These are phyloP conservation scores for Psilocybe mexicana DNA, from an alignment of 1,284 basidiomycete genomes.

Conservation along the genomic window DNA sequence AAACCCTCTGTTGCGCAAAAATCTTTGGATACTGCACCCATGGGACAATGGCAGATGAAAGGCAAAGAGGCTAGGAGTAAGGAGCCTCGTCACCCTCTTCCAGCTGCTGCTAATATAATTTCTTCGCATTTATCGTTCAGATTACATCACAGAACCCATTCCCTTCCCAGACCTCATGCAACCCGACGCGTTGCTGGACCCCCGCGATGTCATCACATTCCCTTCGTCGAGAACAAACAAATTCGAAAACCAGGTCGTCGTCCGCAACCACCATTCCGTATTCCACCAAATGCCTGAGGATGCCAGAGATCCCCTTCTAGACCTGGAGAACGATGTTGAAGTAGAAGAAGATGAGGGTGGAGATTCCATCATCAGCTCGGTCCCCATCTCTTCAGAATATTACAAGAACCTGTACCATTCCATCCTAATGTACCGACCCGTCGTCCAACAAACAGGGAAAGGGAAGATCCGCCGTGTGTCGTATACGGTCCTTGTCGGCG, in stretches of 20 bases:
- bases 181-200: slow-evolving; percentile 60
- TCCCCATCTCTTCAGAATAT: slow-evolving; percentile 23
- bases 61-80: slow-evolving; percentile 3
- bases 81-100: not conserved
- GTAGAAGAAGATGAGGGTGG: slow-evolving; percentile 30
- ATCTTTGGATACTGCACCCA: slow-evolving; percentile 3
- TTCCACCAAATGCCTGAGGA: slow-evolving; percentile 37
- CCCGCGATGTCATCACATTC: slow-evolving; percentile 52
- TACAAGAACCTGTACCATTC: slow-evolving; percentile 51
- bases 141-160: slow-evolving; percentile 1
- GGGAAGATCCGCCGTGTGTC: slow-evolving; percentile 76
- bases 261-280: slow-evolving; percentile 62
- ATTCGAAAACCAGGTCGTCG: slow-evolving; percentile 56
- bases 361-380: slow-evolving; percentile 18
- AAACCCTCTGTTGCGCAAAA: slow-evolving; percentile 11
- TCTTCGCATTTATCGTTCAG: not conserved
- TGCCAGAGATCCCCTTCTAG: slow-evolving; percentile 20
- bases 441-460: slow-evolving; percentile 85
- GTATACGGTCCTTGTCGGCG: slow-evolving; percentile 79
- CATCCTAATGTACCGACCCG: slow-evolving; percentile 58
- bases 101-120: not conserved
- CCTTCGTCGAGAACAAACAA: slow-evolving; percentile 50
- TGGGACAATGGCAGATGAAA: slow-evolving; percentile 11
- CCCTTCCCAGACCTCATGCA: slow-evolving; percentile 59
- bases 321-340: slow-evolving; percentile 15